Evolutionary conservation across 2,329 filamentous ascomycete species (phyloP), one percentile per base, ranked within the genome.

Genomic region (Daldinia sp.): DNA sequence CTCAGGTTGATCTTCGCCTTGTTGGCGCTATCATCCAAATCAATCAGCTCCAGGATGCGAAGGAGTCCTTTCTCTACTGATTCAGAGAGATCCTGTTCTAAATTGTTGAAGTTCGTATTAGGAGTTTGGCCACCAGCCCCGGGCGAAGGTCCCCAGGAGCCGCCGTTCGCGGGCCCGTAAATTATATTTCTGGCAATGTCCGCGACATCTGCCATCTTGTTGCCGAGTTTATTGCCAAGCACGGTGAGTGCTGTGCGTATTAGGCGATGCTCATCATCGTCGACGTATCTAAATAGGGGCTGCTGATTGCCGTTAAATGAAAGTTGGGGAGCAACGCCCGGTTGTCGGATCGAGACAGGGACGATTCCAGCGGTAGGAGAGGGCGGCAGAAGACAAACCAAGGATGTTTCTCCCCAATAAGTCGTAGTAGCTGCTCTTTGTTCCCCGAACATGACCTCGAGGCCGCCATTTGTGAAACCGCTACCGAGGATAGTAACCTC

Each of bases 401-500:
- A 82, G n/a, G 92, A 92, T 65, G 90, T 90, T 69, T 92, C 88
- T 50, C 92, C 91, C 92, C 92, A 95, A 77, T 88, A 96, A 0
- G 92, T 93, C 1, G 92, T 94, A 0, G 91, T 92, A 0, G 91
- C 86, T 1, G 87, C 87, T 72, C 83, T 85, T 54, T 84, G 81
- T 37, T 86, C 82, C 23, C 94, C 94, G 78, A 98, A 98, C 80
- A 94, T 92, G 61, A 97, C 92, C 69, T 94, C 92, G 69, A 97
- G 86, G 1, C 89, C 89, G 53, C 79, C 92, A 68, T 87, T 90
- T 71, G 89, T 90, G 78, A 97, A 97, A 13, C 90, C 89, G 71
- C 90, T 92, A 18, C 94, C 94, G 7, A 97, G 84, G 63, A 96
- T 88, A 0, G 93, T 95, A 2, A 97, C 93, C 78, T 98, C 94